Evolutionary conservation across 2,329 filamentous ascomycete species (phyloP).

Genomic region (Hymenoscyphus scutula): DNA sequence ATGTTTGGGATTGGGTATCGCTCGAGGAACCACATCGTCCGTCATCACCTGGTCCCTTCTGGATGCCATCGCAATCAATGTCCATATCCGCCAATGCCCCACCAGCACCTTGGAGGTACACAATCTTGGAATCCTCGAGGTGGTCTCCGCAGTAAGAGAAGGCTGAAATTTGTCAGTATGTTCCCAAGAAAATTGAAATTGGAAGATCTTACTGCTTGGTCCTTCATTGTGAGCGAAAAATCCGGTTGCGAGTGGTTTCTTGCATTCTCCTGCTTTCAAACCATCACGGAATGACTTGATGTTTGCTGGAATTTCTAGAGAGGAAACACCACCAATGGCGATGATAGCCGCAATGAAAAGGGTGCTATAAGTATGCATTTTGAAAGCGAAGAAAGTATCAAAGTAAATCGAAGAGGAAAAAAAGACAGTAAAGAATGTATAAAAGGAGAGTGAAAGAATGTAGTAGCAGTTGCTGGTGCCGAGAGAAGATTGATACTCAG

Average conservation of each 20-base stretch:
- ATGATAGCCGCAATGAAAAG: constrained; percentile 2
- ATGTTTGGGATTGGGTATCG: constrained; percentile 47
- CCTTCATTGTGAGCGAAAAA: constrained; percentile 43
- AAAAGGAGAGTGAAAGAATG: not conserved
- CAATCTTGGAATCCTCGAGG: constrained; percentile 38
- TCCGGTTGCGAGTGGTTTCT: constrained; percentile 39
- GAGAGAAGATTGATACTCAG: not conserved
- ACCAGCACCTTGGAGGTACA: constrained; percentile 48
- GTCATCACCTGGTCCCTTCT: constrained; percentile 41
- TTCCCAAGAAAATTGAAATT: not conserved
- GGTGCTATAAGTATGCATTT: constrained; percentile 11
- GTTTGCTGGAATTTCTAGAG: constrained; percentile 41
- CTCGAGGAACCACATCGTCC: constrained; percentile 46
- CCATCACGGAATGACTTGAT: constrained; percentile 43
- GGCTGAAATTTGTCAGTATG: constrained; percentile 1
- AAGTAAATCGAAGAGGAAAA: not conserved
- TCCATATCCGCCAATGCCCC: constrained; percentile 53
- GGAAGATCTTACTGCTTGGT: constrained; percentile 35
- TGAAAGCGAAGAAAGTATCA: not conserved
- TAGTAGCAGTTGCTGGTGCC: not conserved
- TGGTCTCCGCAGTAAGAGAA: constrained; percentile 49
- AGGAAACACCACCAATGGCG: not conserved
- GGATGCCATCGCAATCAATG: constrained; percentile 55
- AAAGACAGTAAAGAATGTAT: not conserved
- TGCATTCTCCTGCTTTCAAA: constrained; percentile 41